phyloP scores from a whole-genome alignment of 2,329 filamentous ascomycete genomes.

The Talaromyces funiculosus region DNA sequence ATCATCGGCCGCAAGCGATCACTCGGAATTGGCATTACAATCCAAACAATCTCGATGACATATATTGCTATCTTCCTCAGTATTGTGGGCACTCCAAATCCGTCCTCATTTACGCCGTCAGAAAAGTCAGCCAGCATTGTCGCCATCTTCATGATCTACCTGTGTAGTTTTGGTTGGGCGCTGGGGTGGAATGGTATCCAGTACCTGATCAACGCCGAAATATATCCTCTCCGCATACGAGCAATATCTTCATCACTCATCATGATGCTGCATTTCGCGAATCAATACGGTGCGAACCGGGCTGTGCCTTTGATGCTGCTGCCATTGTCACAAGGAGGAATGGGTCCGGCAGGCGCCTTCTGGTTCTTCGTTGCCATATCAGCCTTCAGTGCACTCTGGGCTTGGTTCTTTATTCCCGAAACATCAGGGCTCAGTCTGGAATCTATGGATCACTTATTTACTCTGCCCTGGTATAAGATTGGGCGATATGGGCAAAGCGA shows the following conservation, averaged over 20 bases:
- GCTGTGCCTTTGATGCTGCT: conserved; percentile 72
- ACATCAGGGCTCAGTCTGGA: conserved; percentile 44
- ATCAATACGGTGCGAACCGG: conserved; percentile 71
- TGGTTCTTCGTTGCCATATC: conserved; percentile 67
- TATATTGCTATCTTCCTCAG: conserved; percentile 25
- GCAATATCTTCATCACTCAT: conserved; percentile 64
- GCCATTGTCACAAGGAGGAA: conserved; percentile 34
- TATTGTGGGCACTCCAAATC: background rate
- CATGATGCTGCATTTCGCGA: conserved; percentile 74
- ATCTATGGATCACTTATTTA: conserved; percentile 67
- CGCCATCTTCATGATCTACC: conserved; percentile 69
- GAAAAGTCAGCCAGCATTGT: conserved; percentile 57
- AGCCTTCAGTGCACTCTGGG: background rate
- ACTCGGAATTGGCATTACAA: background rate
- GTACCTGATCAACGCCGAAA: conserved; percentile 70
- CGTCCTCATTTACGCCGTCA: conserved; percentile 35
- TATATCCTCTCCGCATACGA: conserved; percentile 69
- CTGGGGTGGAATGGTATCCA: conserved; percentile 71
- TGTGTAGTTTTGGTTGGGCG: conserved; percentile 53
- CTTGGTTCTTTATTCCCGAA: background rate
- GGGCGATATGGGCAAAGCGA: conserved; percentile 41
- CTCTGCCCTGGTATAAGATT: conserved; percentile 68
- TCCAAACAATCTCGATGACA: background rate
- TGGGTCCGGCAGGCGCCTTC: conserved; percentile 63
- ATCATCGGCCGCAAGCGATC: conserved; percentile 14